phyloP scores from a whole-genome alignment of 352 stramenopile species.

The Phytophthora constricta region DNA sequence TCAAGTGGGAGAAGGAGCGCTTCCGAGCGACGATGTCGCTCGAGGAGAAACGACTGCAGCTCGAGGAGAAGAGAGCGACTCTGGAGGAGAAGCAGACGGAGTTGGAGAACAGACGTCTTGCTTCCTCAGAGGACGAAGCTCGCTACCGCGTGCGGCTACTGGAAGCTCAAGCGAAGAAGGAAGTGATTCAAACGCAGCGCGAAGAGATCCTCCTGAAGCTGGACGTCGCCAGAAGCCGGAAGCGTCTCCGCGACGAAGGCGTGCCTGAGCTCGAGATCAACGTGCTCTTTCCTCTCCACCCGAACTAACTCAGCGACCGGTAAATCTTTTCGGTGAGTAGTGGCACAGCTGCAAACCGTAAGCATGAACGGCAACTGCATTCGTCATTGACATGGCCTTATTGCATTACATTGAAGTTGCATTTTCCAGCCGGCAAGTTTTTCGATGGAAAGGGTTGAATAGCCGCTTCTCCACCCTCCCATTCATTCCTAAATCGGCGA shows the following conservation, averaged over 20 bases:
- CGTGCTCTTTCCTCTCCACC: background rate
- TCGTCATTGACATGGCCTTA: no score
- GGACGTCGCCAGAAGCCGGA: background rate
- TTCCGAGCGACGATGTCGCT: background rate
- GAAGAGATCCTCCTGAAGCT: background rate
- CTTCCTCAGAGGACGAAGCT: background rate
- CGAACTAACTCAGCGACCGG: background rate
- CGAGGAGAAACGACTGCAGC: background rate
- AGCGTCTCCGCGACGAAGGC: conserved; percentile 3
- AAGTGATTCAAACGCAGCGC: background rate
- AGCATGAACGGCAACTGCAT: no score
- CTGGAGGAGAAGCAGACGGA: background rate
- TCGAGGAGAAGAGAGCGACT: background rate
- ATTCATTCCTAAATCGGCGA: no score
- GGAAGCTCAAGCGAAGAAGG: conserved; percentile 1
- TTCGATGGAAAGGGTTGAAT: background rate
- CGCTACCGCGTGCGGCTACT: background rate
- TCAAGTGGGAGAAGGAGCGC: background rate
- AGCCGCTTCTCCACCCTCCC: no score
- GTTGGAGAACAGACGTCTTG: background rate
- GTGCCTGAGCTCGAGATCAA: conserved; percentile 8
- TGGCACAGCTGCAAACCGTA: background rate
- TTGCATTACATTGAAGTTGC: no score
- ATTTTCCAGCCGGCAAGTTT: no score
- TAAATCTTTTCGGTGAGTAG: background rate